Base-by-base conservation (phyloP, 1,284 basidiomycete species). In the Macrocybe sp. region DNA sequence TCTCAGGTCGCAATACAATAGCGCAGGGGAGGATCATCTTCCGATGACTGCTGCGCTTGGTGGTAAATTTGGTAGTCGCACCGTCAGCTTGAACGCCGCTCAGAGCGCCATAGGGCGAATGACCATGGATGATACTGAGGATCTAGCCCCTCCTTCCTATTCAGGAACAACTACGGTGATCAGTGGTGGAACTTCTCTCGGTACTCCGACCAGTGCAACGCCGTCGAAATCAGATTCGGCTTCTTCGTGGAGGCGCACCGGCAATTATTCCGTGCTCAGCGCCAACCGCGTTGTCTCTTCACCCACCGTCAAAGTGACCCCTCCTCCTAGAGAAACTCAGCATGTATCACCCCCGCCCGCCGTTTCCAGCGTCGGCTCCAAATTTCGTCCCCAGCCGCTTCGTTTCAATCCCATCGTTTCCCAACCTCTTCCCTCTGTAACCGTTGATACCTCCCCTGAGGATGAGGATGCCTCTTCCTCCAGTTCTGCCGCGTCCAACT, bases 1-100 rank as follows among this genome's bases (percentile, higher is more conserved):
- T 49, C 67, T 82, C 41, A 76, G 76, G 44, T 67, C 76, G 34
- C 83, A 83, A 60, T 69, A 83, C 33, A 75, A 77, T 37, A 64
- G 77, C 47, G 64, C 52, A 35, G 55, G 57, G 10, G 74, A 77
- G 44, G 81, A 85, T 31, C 76, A 79, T 52, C 71, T 81, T 46
- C 87, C 88, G 41, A 88, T 88, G 88, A 86, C 87, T 36, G 87
- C 89, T 42, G 76, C 82, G 38, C 69, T 89, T 31, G 82, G 80
- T 47, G 88, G 88, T 48, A 80, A 80, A 55, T 89, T 87, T 54
- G 86, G 85, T 33, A 74, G 76, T 52, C 86, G 88, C 52, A 65
- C 76, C 44, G 69, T 68, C 37, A 75, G 68, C 55, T 59, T 73
- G 52, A 73, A 70, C 52, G 55, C 59, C 36, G 54, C 62, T 45